These are phyloP conservation scores for Trichosporon faecale DNA, from an alignment of 1,284 basidiomycete species.

Conservation along the genomic window DNA sequence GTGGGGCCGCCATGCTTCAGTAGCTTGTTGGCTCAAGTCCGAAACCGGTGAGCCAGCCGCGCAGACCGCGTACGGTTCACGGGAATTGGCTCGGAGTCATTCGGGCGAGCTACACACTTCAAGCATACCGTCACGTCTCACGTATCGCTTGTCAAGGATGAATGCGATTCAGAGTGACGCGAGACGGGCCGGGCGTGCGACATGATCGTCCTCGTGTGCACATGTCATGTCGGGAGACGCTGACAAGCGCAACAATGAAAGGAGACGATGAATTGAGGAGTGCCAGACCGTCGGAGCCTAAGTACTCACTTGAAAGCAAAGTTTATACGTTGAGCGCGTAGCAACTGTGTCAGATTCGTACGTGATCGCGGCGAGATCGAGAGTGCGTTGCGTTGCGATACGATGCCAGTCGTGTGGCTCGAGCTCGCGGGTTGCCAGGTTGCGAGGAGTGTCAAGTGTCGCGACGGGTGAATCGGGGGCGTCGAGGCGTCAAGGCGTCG, in stretches of 20 bases:
- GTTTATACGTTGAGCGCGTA: not conserved
- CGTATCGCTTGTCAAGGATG: not conserved
- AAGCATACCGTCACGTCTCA: not conserved
- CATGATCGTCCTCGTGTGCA: not conserved
- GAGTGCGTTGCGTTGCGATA: not conserved
- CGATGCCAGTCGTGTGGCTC: not conserved
- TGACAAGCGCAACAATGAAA: not conserved
- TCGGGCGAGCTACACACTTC: not conserved
- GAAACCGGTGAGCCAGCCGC: no score
- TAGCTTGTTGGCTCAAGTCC: no score
- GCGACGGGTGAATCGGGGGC: not conserved
- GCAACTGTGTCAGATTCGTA: conserved; percentile 4
- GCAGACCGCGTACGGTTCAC: not conserved
- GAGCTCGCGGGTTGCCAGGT: not conserved
- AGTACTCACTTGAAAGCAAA: conserved; percentile 1
- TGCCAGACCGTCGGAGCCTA: not conserved
- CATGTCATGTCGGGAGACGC: not conserved
- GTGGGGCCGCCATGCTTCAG: not conserved
- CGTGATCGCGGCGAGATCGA: not conserved
- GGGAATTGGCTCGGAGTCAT: not conserved
- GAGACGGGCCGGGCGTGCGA: not conserved
- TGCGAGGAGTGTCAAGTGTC: not conserved
- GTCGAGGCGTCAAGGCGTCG: no score
- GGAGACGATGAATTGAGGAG: not conserved
- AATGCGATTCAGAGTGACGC: not conserved